Evolutionary conservation across 176 grass and related monocot species (phyloP), one percentile per base, ranked within the genome.

Genomic region (Musa beccarii): DNA sequence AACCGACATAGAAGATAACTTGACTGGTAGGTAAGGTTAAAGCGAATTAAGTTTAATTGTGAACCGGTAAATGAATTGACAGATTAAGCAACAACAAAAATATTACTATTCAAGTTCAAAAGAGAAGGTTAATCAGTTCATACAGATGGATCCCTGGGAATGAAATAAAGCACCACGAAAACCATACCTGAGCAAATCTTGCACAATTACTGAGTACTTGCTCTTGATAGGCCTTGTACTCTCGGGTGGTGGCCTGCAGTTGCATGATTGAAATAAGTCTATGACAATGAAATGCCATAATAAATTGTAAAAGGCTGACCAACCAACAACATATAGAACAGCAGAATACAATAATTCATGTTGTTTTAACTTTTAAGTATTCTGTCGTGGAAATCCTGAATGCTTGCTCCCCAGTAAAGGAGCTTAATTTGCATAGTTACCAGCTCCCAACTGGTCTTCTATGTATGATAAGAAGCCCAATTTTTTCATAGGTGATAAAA

Each of bases 141-240:
- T 43, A 43, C 34, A 43, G 34, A 43, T 43, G 34, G 34, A 43
- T 43, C 34, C 3, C 34, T 4, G 34, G 34, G 34, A 43, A 43
- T 43, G 34, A 61, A 61, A 61, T 16, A 61, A 23, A 1, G 22
- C 49, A 72, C 52, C 28, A 3, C 11, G 26, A 34, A 24, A 75
- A 11, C 11, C 2, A 69, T 87, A 94, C 96, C 91, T 92, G 75
- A 10, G 91, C 86, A 95, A 99, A 99, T 94, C 76, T 99, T 81
- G 96, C 86, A 83, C 79, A 92, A 79, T 99, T 99, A 76, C 86
- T 87, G 65, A 99, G 89, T 71, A 92, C 96, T 84, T 99, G 91
- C 78, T 99, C 96, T 86, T 99, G 96, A 74, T 99, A 99, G 75
- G 88, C 84, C 81, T 80, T 89, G 80, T 86, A 99, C 82, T 92